Conservation (phyloP, 2,329 filamentous ascomycete genomes). For the Coleophoma cylindrospora region DNA sequence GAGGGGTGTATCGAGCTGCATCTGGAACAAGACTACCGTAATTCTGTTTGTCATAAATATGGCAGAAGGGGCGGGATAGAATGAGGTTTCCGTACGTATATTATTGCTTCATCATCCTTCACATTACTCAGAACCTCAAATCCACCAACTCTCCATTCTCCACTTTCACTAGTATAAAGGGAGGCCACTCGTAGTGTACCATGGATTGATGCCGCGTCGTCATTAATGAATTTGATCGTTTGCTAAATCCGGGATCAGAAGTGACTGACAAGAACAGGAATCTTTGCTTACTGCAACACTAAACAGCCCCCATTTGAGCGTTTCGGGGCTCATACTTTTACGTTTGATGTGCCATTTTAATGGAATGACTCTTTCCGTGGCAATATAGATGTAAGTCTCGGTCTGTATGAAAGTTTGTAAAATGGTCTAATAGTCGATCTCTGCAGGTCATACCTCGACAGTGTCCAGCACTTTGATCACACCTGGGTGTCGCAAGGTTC, state of each 20-base stretch:
- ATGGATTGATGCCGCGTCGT: constrained; percentile 87
- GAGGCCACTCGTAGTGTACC: constrained; percentile 81
- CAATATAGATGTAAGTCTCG: constrained; percentile 92
- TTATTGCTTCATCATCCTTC: constrained; percentile 91
- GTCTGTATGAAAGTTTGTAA: constrained; percentile 49
- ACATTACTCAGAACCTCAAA: constrained; percentile 92
- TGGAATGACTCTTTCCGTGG: constrained; percentile 84
- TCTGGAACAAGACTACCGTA: constrained; percentile 87
- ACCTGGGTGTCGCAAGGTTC: constrained; percentile 88
- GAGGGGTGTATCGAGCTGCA: constrained; percentile 76
- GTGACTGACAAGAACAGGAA: background rate
- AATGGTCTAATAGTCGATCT: constrained; percentile 9
- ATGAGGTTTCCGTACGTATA: constrained; percentile 56
- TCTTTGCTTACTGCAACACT: constrained; percentile 63
- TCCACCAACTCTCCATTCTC: constrained; percentile 94
- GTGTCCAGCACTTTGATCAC: constrained; percentile 93
- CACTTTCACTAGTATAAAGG: constrained; percentile 90
- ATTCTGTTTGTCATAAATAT: constrained; percentile 43
- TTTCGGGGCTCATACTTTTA: constrained; percentile 84
- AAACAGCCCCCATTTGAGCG: constrained; percentile 92
- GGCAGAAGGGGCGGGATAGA: no score
- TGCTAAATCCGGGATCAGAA: constrained; percentile 44
- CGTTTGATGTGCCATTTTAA: constrained; percentile 86
- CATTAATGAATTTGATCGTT: constrained; percentile 93
- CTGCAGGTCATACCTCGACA: constrained; percentile 62